Conservation (phyloP, 1,284 basidiomycete genomes). For the Termitomyces sp. region DNA sequence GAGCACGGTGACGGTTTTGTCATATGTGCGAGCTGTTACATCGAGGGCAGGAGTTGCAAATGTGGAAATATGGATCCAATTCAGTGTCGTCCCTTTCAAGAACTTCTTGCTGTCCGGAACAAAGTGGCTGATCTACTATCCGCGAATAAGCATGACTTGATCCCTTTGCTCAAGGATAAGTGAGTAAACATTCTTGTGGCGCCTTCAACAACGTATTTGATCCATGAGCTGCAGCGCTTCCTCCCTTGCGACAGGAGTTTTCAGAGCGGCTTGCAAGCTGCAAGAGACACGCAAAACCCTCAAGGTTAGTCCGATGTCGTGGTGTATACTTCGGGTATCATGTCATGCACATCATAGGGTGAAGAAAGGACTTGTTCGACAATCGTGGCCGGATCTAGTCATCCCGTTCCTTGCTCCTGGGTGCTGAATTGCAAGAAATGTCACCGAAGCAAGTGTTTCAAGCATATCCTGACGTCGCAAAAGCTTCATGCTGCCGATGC, state of each 20-base stretch:
- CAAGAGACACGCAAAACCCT: conserved; percentile 19
- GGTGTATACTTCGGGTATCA: not conserved
- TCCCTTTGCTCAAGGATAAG: not conserved
- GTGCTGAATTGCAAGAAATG: conserved; percentile 44
- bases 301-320: conserved; percentile 11
- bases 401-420: conserved; percentile 22
- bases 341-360: conserved; percentile 1
- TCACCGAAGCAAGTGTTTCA: conserved; percentile 44
- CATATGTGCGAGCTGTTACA: conserved; percentile 67
- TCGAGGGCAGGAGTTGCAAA: conserved; percentile 63
- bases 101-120: conserved; percentile 27
- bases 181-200: not conserved
- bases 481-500: conserved; percentile 51
- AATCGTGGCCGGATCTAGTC: conserved; percentile 14
- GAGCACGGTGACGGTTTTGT: conserved; percentile 38
- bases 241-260: conserved; percentile 20
- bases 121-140: conserved; percentile 24
- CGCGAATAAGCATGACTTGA: not conserved
- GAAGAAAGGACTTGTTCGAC: conserved; percentile 17
- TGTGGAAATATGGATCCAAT: conserved; percentile 55
- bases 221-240: conserved; percentile 2
- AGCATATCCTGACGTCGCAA: conserved; percentile 38
- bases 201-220: not conserved
- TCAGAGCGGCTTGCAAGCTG: conserved; percentile 31
- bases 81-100: conserved; percentile 42